Evolutionary conservation across 345 rosid genomes (phyloP).

Genomic region (Anastatica hierochuntica): DNA sequence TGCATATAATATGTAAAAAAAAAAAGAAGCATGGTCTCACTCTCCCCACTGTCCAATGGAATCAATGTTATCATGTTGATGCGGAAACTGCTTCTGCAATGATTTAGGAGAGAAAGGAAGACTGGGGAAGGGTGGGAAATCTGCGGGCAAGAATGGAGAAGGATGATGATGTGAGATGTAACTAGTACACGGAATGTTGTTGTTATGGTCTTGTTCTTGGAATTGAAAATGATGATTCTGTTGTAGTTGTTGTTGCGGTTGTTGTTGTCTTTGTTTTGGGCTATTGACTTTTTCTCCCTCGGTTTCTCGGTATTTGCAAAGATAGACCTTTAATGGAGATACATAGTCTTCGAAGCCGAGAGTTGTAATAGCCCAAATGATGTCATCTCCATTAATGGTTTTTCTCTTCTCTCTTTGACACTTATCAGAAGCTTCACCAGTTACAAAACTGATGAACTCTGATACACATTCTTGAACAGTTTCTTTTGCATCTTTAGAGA

Average conservation of each 20-base stretch:
- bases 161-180: constrained; percentile 35
- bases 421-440: constrained; percentile 66
- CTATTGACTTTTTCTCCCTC: constrained; percentile 56
- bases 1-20: background rate
- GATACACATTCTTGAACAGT: constrained; percentile 74
- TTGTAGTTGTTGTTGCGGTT: constrained; percentile 31
- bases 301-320: constrained; percentile 46
- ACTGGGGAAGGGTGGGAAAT: constrained; percentile 35
- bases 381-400: constrained; percentile 68
- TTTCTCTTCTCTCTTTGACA: constrained; percentile 64
- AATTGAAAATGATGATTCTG: constrained; percentile 21
- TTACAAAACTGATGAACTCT: constrained; percentile 64
- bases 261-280: constrained; percentile 43
- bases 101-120: constrained; percentile 52
- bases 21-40: background rate
- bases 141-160: constrained; percentile 24
- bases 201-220: constrained; percentile 27
- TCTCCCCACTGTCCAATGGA: constrained; percentile 5
- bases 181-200: constrained; percentile 25
- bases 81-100: constrained; percentile 47
- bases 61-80: constrained; percentile 47
- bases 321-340: constrained; percentile 44
- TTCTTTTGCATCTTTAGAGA: constrained; percentile 65
- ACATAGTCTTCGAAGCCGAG: constrained; percentile 66
- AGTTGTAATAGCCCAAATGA: constrained; percentile 65